These are phyloP conservation scores for Hippophae tibetana DNA, from an alignment of 306 rosid species.

Conservation along the genomic window DNA sequence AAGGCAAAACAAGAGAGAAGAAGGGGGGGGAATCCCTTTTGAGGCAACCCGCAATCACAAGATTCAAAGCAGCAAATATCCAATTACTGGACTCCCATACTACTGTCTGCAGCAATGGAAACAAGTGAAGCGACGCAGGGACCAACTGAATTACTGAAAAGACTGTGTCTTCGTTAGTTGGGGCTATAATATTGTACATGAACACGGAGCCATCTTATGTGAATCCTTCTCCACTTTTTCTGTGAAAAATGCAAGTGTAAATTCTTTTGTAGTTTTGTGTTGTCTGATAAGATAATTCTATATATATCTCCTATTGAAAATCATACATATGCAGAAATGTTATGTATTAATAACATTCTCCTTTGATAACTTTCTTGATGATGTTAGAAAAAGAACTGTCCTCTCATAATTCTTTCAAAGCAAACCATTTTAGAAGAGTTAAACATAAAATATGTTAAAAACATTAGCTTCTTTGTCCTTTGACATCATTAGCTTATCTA, in stretches of 20 bases:
- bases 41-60: not conserved
- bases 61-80: constrained; percentile 2
- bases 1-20: not conserved
- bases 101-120: constrained; percentile 7
- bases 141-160: not conserved
- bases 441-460: too few species aligned
- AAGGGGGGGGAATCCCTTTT: not conserved
- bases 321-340: too few species aligned
- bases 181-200: constrained; percentile 32
- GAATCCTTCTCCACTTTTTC: constrained; percentile 25
- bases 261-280: not conserved
- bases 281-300: too few species aligned
- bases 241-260: constrained; percentile 11
- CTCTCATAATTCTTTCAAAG: too few species aligned
- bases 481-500: too few species aligned
- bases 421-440: too few species aligned
- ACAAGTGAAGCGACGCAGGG: not conserved
- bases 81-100: not conserved
- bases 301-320: too few species aligned
- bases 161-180: not conserved
- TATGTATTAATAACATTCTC: too few species aligned
- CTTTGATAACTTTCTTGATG: too few species aligned
- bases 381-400: too few species aligned
- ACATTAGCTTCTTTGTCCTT: too few species aligned
- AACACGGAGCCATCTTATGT: constrained; percentile 21